phyloP scores from a whole-genome alignment of 2,329 filamentous ascomycete genomes.

The Hypoxylon sp. region DNA sequence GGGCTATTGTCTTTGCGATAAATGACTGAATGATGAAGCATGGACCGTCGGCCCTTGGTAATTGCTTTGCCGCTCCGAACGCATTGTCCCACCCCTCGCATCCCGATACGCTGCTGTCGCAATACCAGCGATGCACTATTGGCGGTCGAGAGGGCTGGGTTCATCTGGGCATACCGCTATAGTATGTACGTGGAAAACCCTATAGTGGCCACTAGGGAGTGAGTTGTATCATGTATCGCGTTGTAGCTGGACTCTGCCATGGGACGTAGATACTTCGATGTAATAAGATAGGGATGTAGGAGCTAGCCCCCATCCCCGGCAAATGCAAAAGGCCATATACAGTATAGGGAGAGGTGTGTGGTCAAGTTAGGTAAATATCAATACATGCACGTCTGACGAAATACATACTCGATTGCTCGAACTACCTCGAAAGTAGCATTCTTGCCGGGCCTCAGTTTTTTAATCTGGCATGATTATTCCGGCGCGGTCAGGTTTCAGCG shows the following conservation, averaged over 20 bases:
- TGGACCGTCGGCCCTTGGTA: slow-evolving; percentile 16
- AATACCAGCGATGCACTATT: slow-evolving; percentile 33
- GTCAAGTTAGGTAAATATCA: slow-evolving; percentile 26
- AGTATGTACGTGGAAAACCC: slow-evolving; percentile 26
- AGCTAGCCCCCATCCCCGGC: slow-evolving; percentile 34
- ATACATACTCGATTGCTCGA: slow-evolving; percentile 41
- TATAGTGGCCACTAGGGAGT: slow-evolving; percentile 17
- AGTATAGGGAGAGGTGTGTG: slow-evolving; percentile 25
- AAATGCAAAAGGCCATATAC: slow-evolving; percentile 36
- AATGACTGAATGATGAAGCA: slow-evolving; percentile 10
- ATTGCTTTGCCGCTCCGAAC: slow-evolving; percentile 31
- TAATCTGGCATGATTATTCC: slow-evolving; percentile 41
- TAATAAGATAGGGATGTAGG: slow-evolving; percentile 20
- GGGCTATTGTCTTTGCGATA: slow-evolving; percentile 2
- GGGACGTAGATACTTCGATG: slow-evolving; percentile 31
- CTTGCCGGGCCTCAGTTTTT: slow-evolving; percentile 18
- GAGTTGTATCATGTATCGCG: slow-evolving; percentile 31
- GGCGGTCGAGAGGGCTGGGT: slow-evolving; percentile 27
- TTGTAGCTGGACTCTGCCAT: slow-evolving; percentile 35
- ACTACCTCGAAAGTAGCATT: slow-evolving; percentile 41
- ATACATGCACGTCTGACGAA: slow-evolving; percentile 43
- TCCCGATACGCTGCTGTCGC: slow-evolving; percentile 31
- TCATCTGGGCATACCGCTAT: slow-evolving; percentile 28
- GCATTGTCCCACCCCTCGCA: slow-evolving; percentile 33
- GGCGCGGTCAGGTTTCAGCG: slow-evolving; percentile 45